A percentile compares a stretch with the other conserved stretches of the same genome.
Evolutionary conservation across 805 yeast genomes (phyloP).

Genomic region (Yamadazyma sp.): DNA sequence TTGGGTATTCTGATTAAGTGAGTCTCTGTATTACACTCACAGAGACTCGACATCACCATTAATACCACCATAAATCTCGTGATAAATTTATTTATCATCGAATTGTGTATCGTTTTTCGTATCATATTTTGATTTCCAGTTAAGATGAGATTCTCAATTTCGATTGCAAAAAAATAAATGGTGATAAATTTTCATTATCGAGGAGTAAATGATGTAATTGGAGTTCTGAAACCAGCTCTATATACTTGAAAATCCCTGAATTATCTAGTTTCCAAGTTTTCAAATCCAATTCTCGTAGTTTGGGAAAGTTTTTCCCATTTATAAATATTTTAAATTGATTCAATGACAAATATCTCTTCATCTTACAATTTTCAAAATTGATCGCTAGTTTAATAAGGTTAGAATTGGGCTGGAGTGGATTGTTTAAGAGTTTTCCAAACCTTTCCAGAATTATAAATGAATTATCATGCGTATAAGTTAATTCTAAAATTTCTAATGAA

Average conservation of each 20-base stretch:
- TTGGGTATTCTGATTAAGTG: constrained; percentile 28
- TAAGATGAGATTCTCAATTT: no score
- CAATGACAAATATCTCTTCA: constrained; percentile 10
- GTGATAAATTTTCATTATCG: no score
- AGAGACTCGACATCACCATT: no score
- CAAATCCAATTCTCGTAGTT: constrained; percentile 10
- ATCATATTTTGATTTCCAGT: no score
- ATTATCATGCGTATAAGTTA: constrained; percentile 25
- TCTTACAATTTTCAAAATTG: constrained; percentile 7
- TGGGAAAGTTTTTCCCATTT: constrained; percentile 9
- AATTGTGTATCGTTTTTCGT: no score
- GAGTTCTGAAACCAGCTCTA: no score
- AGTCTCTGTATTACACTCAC: constrained; percentile 38
- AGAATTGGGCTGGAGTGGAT: constrained; percentile 18
- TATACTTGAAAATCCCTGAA: no score
- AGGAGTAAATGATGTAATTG: no score
- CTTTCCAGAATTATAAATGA: constrained; percentile 38
- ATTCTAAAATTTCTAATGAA: constrained; percentile 19
- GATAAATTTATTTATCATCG: no score
- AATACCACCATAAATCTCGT: no score
- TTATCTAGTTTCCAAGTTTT: constrained; percentile 13
- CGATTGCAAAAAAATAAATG: no score
- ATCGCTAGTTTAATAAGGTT: constrained; percentile 16
- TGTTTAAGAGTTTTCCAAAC: constrained; percentile 25
- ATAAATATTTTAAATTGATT: constrained; percentile 11